Conservation (phyloP, 345 rosid species). For the Salix exigua region DNA sequence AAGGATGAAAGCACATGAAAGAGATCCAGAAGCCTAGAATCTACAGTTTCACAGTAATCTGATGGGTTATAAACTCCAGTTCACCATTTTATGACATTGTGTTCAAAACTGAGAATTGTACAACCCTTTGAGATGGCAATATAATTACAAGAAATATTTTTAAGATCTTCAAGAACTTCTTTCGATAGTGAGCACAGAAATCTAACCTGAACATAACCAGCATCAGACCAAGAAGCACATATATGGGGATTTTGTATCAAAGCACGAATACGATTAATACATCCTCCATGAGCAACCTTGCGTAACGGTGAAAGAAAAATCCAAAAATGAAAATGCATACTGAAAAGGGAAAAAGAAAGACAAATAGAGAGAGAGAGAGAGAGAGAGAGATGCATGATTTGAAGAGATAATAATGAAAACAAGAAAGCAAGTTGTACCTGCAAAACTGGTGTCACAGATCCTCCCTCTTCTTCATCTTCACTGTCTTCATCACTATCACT, state of each 20-base stretch:
- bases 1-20: not conserved
- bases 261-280: slow-evolving; percentile 84
- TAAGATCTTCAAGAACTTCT: not conserved
- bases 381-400: not conserved
- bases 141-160: not conserved
- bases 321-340: slow-evolving; percentile 9
- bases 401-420: not conserved
- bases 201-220: slow-evolving; percentile 84
- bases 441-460: slow-evolving; percentile 54
- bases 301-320: slow-evolving; percentile 47
- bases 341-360: not conserved
- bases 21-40: not conserved
- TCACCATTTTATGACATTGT: not conserved
- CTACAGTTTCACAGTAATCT: not conserved
- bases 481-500: slow-evolving; percentile 75
- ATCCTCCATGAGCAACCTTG: slow-evolving; percentile 79
- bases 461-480: slow-evolving; percentile 58
- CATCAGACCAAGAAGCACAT: slow-evolving; percentile 91
- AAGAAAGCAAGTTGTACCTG: slow-evolving; percentile 44
- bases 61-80: not conserved
- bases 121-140: not conserved
- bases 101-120: not conserved
- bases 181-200: not conserved
- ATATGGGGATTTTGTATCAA: slow-evolving; percentile 87
- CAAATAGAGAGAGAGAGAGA: not conserved